These are phyloP conservation scores for Colletotrichum somersetense DNA, from an alignment of 2,329 filamentous ascomycete species.

Conservation along the genomic window DNA sequence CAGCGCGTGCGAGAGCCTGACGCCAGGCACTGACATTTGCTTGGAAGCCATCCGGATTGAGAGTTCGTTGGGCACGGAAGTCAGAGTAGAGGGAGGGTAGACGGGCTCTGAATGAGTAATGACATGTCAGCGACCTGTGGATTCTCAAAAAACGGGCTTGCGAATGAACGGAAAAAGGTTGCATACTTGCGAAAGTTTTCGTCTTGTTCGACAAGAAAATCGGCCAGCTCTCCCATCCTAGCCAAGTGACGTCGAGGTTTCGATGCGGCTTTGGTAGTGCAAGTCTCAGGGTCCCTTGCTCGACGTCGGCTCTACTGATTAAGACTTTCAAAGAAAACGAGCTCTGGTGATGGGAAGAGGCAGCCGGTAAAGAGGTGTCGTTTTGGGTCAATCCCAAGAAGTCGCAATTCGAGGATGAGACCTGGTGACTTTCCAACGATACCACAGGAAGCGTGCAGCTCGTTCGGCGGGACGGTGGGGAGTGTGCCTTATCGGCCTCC, in stretches of 20 bases:
- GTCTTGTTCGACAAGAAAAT: constrained; percentile 73
- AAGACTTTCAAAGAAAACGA: background rate
- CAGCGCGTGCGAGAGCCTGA: constrained; percentile 77
- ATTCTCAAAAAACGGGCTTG: background rate
- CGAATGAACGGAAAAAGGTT: background rate
- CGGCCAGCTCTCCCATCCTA: constrained; percentile 75
- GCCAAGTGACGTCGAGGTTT: constrained; percentile 19
- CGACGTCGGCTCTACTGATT: background rate
- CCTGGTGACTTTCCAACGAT: background rate
- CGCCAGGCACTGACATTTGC: constrained; percentile 87
- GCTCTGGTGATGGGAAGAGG: background rate
- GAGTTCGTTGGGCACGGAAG: constrained; percentile 78
- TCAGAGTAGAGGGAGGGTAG: constrained; percentile 91
- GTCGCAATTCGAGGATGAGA: background rate
- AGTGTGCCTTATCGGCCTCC: constrained; percentile 30
- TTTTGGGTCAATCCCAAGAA: background rate
- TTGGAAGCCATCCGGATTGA: constrained; percentile 87
- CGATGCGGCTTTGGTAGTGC: background rate
- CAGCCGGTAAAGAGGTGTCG: background rate
- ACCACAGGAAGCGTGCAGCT: background rate
- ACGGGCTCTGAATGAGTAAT: constrained; percentile 69
- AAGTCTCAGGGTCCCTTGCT: background rate
- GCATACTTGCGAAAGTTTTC: constrained; percentile 70
- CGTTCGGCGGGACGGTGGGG: constrained; percentile 22
- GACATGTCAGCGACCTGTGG: constrained; percentile 24